Conservation (phyloP, 139 green algal species). For the Yamagishiella unicocca region DNA sequence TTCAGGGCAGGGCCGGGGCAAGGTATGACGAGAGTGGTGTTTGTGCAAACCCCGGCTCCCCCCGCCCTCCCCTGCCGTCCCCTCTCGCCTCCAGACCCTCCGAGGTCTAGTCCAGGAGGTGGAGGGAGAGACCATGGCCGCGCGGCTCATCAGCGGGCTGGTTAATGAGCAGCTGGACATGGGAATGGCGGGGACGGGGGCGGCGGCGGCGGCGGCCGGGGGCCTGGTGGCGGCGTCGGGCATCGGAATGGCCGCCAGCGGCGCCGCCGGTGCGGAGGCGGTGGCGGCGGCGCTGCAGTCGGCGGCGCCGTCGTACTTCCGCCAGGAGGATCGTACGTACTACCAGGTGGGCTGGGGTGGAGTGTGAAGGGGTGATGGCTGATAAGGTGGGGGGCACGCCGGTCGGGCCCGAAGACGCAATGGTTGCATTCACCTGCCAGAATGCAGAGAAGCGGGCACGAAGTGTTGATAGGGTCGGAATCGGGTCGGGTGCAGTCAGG, state of each 20-base stretch:
- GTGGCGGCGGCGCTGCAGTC: constrained; percentile 73
- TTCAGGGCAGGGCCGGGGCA: too few species aligned
- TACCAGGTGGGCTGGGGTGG: constrained; percentile 80
- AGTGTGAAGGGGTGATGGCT: too few species aligned
- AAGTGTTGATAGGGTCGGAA: too few species aligned
- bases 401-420: too few species aligned
- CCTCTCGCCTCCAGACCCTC: constrained; percentile 51
- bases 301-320: constrained; percentile 84
- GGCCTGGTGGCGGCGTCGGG: constrained; percentile 18
- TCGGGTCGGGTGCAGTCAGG: too few species aligned
- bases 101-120: constrained; percentile 74
- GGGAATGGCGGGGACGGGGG: background rate
- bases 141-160: constrained; percentile 77
- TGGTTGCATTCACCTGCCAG: too few species aligned
- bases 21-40: too few species aligned
- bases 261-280: constrained; percentile 64
- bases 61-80: background rate
- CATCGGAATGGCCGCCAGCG: constrained; percentile 32
- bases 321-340: constrained; percentile 81
- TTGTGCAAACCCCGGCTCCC: too few species aligned
- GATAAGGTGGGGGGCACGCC: too few species aligned
- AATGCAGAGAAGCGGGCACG: too few species aligned
- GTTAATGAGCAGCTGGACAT: constrained; percentile 74
- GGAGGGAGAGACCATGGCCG: constrained; percentile 71
- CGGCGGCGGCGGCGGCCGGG: background rate